Conservation (phyloP, 257 asterid genomes). For the Paraleonurus japonicus region DNA sequence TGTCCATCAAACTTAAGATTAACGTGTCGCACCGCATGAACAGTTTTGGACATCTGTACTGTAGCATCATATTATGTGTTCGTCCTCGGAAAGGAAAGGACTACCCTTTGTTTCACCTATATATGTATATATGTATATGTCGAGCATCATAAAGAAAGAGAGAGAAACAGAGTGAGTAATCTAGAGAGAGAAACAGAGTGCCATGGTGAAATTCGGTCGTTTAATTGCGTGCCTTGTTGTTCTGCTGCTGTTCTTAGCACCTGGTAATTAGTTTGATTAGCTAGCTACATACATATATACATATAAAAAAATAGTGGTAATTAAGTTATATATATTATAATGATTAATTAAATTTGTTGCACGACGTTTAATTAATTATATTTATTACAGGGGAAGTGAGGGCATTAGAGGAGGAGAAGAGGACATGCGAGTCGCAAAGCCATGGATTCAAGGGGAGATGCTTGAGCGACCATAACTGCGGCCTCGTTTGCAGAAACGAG, state of each 20-base stretch:
- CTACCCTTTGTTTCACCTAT: background rate
- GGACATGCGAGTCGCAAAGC: constrained; percentile 33
- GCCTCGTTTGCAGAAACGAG: constrained; percentile 36
- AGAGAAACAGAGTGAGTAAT: background rate
- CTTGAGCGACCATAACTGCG: constrained; percentile 41
- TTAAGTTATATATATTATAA: too few relatives aligned
- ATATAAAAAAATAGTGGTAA: too few relatives aligned
- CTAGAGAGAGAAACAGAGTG: too few relatives aligned
- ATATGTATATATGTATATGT: too few relatives aligned
- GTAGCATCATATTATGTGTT: background rate
- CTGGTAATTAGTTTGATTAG: constrained; percentile 25
- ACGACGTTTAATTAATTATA: too few relatives aligned
- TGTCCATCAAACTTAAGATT: background rate
- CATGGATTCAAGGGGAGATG: constrained; percentile 39
- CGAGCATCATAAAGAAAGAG: background rate
- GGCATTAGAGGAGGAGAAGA: constrained; percentile 1
- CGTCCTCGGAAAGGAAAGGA: background rate
- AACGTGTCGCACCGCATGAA: background rate
- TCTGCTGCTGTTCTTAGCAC: constrained; percentile 13
- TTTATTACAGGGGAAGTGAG: background rate
- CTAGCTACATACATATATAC: too few relatives aligned
- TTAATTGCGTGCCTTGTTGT: background rate
- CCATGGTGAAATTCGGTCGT: constrained; percentile 17
- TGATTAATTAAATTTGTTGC: too few relatives aligned
- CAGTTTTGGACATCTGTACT: constrained; percentile 5